Conservation (phyloP, 805 yeast species). For the Suhomyces vadensis region DNA sequence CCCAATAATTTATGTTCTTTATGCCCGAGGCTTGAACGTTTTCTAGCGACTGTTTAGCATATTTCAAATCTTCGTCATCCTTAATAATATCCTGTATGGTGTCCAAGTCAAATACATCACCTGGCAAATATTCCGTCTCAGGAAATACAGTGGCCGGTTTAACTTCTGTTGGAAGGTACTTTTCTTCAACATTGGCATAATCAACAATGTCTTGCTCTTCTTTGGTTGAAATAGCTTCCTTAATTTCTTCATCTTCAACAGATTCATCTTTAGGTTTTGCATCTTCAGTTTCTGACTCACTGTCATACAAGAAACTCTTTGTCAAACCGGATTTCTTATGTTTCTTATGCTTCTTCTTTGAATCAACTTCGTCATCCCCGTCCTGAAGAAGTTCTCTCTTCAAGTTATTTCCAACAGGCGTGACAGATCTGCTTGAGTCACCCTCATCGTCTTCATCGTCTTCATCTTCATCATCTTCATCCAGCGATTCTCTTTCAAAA, state of each 20-base stretch:
- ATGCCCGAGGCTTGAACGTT: constrained; percentile 18
- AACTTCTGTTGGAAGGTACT: constrained; percentile 53
- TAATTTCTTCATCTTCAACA: constrained; percentile 25
- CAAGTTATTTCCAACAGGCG: constrained; percentile 27
- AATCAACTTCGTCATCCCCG: constrained; percentile 17
- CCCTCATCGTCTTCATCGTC: constrained; percentile 37
- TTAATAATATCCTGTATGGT: constrained; percentile 55
- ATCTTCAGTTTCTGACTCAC: constrained; percentile 31
- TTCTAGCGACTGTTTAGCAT: constrained; percentile 49
- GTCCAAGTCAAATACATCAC: constrained; percentile 41
- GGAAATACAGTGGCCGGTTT: constrained; percentile 58
- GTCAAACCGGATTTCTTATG: constrained; percentile 25
- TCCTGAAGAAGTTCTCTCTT: constrained; percentile 36
- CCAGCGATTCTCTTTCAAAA: constrained; percentile 37
- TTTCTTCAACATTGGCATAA: constrained; percentile 28
- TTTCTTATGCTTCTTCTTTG: constrained; percentile 18
- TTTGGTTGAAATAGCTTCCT: constrained; percentile 15
- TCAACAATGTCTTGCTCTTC: constrained; percentile 25
- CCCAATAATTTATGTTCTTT: constrained; percentile 56
- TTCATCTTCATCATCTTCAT: constrained; percentile 35
- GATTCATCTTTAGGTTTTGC: constrained; percentile 24
- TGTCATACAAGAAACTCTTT: constrained; percentile 32
- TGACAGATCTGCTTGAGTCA: constrained; percentile 37
- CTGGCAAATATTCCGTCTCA: constrained; percentile 34
- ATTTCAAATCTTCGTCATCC: constrained; percentile 71